phyloP scores from a whole-genome alignment of 192 early-diverging fungal genomes.

The Rhizophagus sp. region DNA sequence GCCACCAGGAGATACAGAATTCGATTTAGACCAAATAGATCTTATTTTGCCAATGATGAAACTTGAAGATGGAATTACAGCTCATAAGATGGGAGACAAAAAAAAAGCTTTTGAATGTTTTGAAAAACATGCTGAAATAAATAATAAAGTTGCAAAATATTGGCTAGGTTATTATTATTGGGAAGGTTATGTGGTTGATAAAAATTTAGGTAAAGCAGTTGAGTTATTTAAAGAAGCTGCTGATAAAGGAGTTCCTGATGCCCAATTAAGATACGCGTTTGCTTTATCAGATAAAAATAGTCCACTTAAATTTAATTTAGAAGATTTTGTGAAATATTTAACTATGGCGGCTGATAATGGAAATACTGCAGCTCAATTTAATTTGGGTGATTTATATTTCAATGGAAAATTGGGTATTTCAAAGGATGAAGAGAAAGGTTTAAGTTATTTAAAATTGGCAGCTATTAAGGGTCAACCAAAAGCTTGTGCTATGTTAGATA shows the following conservation, averaged over 20 bases:
- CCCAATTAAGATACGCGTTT: background rate
- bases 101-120: background rate
- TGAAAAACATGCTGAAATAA: too few relatives aligned
- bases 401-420: background rate
- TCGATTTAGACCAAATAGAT: background rate
- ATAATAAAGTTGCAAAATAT: background rate
- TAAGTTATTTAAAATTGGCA: slow-evolving; percentile 9
- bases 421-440: background rate
- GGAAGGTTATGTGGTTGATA: background rate
- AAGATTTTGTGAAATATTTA: background rate
- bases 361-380: slow-evolving; percentile 2
- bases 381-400: background rate
- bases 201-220: background rate
- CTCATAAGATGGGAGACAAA: background rate
- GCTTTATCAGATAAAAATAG: background rate
- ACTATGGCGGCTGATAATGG: slow-evolving; percentile 6
- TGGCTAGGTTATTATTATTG: background rate
- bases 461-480: background rate
- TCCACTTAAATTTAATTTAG: too few relatives aligned
- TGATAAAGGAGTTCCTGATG: background rate
- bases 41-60: background rate
- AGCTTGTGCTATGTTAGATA: background rate
- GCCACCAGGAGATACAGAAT: background rate
- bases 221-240: background rate
- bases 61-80: background rate